Evolutionary conservation across 345 rosid species (phyloP), one percentile per base, ranked within the genome.

Genomic region (Lumnitzera littorea): DNA sequence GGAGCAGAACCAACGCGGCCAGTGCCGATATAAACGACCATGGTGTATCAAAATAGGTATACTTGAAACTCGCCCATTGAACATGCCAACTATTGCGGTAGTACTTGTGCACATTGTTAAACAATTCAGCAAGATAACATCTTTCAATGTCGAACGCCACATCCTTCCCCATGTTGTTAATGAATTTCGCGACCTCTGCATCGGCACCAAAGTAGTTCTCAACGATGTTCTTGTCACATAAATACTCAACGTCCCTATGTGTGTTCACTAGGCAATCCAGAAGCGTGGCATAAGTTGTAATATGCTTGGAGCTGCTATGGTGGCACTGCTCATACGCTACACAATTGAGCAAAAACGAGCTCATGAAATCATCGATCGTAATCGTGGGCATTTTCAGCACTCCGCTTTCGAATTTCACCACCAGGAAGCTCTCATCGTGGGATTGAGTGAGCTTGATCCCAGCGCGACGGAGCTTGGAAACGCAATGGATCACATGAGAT

Each of bases 311-410:
- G 48, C 74, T 72, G 50, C 78, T 69, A 27, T 48, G 68, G 67
- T 91, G 78, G 64, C 91, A 91, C 16, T 91, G 95, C 73, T 91
- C 96, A 69, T 76, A 88, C 0, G 95, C 96, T 55, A 91, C 91
- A 46, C 88, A 86, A 49, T 91, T 91, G 1, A 72, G 64, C 56
- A 91, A 67, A 60, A 91, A 79, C 1, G 89, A 77, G 68, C 80
- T 70, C 94, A 77, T 83, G 68, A 80, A 77, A 46, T 91, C 98
- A 51, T 90, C 97, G 24, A 87, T 58, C 6, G 83, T 77, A 50
- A 89, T 76, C 0, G 72, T 47, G 13, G 97, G 94, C 96, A 88
- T 88, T 62, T 88, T 80, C 31, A 91, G 76, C 36, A 68, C 67
- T 0, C 97, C 97, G 3, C 31, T 50, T 11, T 48, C 61, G 81